phyloP scores from a whole-genome alignment of 352 stramenopile genomes.

The Peronospora belbahrii region DNA sequence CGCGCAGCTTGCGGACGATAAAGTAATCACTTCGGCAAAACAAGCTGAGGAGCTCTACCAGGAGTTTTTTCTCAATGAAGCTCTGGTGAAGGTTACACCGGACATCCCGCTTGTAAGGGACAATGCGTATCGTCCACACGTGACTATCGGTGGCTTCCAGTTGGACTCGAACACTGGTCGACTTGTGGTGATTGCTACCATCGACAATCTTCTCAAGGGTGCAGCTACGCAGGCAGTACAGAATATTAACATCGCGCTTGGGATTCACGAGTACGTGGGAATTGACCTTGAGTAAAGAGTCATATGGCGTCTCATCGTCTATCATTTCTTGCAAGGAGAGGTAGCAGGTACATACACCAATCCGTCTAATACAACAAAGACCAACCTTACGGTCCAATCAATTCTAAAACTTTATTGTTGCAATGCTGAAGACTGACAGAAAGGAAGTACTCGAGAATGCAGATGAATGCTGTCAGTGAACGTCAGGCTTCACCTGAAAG shows the following conservation, averaged over 20 bases:
- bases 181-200: constrained; percentile 82
- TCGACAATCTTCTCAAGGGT: constrained; percentile 93
- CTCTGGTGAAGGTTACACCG: constrained; percentile 72
- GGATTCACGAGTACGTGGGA: constrained; percentile 81
- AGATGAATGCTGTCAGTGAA: constrained; percentile 1
- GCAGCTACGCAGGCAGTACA: constrained; percentile 89
- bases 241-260: constrained; percentile 92
- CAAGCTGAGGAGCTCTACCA: constrained; percentile 70
- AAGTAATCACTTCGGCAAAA: constrained; percentile 43
- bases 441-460: constrained; percentile 3
- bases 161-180: constrained; percentile 79
- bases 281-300: constrained; percentile 35
- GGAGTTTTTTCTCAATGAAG: constrained; percentile 78
- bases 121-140: constrained; percentile 67
- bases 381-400: not conserved
- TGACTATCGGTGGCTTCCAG: constrained; percentile 82
- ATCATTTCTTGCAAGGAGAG: not conserved
- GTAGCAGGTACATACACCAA: not conserved
- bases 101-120: constrained; percentile 72
- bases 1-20: constrained; percentile 58
- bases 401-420: constrained; percentile 3
- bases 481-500: not conserved
- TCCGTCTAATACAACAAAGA: not conserved
- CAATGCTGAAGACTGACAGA: not conserved
- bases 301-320: constrained; percentile 7